phyloP scores from a whole-genome alignment of 2,329 filamentous ascomycete species.

The Albifimbria verrucaria region DNA sequence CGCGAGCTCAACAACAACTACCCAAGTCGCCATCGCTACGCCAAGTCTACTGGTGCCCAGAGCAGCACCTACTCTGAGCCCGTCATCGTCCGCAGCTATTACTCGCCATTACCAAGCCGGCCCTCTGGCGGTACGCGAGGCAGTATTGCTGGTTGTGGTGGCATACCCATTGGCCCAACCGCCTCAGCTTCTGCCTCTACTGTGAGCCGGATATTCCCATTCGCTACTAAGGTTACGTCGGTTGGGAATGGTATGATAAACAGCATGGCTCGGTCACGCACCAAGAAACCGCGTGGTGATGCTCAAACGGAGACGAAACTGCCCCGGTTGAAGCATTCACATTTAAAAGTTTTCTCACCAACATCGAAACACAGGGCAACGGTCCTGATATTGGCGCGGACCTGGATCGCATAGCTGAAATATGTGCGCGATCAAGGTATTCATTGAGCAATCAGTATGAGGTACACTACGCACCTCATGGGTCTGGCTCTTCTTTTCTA shows the following conservation, averaged over 20 bases:
- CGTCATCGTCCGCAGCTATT: conserved; percentile 64
- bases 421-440: conserved; percentile 62
- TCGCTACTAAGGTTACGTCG: conserved; percentile 26
- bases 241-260: conserved; percentile 37
- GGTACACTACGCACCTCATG: conserved; percentile 61
- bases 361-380: conserved; percentile 42
- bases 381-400: conserved; percentile 51
- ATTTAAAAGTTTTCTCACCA: conserved; percentile 62
- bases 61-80: conserved; percentile 61
- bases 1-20: conserved; percentile 58
- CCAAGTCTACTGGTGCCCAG: conserved; percentile 53
- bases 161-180: conserved; percentile 18
- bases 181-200: conserved; percentile 24
- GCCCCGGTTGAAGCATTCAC: conserved; percentile 62
- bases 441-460: conserved; percentile 66
- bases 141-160: conserved; percentile 24
- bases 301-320: conserved; percentile 41
- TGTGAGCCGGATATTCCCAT: conserved; percentile 27
- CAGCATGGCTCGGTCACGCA: conserved; percentile 40
- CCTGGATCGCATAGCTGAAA: conserved; percentile 63
- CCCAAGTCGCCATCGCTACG: conserved; percentile 53
- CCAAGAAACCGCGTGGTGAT: conserved; percentile 29
- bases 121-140: conserved; percentile 26
- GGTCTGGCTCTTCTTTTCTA: conserved; percentile 50
- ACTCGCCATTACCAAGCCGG: conserved; percentile 38